These are phyloP conservation scores for Calonectria fujianensis DNA, from an alignment of 2,329 filamentous ascomycete genomes.

Conservation along the genomic window DNA sequence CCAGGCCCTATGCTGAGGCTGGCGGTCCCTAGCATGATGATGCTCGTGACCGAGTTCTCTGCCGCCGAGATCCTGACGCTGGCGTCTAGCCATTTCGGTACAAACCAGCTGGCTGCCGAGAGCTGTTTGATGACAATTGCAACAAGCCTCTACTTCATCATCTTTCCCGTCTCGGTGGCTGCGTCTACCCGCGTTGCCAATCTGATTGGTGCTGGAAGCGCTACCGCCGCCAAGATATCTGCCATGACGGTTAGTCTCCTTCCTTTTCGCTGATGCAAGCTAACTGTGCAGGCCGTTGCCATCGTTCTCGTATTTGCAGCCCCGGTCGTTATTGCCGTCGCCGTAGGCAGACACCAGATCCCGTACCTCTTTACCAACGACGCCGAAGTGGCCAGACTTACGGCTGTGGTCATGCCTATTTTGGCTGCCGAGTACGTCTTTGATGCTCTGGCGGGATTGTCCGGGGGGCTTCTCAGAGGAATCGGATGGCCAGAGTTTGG, in stretches of 20 bases:
- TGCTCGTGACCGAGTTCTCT: conserved; percentile 95
- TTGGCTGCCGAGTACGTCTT: conserved; percentile 93
- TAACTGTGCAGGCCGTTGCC: conserved; percentile 63
- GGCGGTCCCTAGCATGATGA: conserved; percentile 90
- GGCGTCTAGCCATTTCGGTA: conserved; percentile 85
- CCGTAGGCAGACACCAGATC: conserved; percentile 80
- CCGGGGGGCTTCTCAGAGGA: conserved; percentile 89
- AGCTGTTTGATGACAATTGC: conserved; percentile 87
- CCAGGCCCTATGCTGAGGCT: conserved; percentile 82
- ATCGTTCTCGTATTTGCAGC: conserved; percentile 84
- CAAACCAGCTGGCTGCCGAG: conserved; percentile 89
- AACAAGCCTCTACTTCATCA: conserved; percentile 90
- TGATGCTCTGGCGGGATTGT: conserved; percentile 85
- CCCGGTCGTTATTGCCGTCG: conserved; percentile 84
- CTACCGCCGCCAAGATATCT: conserved; percentile 85
- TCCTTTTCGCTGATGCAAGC: conserved; percentile 5
- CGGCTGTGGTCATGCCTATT: conserved; percentile 83
- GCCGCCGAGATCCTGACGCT: conserved; percentile 94
- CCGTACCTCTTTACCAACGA: conserved; percentile 86
- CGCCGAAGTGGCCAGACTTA: conserved; percentile 79
- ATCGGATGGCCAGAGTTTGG: conserved; percentile 92
- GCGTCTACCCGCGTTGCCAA: conserved; percentile 93
- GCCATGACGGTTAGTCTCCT: conserved; percentile 78
- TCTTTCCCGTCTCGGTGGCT: conserved; percentile 93
- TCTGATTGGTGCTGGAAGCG: conserved; percentile 89